A percentile compares a stretch with the other conserved stretches of the same genome.
These are phyloP conservation scores for Kockiozyma suomiensis DNA, from an alignment of 805 yeast genomes.

Conservation along the genomic window DNA sequence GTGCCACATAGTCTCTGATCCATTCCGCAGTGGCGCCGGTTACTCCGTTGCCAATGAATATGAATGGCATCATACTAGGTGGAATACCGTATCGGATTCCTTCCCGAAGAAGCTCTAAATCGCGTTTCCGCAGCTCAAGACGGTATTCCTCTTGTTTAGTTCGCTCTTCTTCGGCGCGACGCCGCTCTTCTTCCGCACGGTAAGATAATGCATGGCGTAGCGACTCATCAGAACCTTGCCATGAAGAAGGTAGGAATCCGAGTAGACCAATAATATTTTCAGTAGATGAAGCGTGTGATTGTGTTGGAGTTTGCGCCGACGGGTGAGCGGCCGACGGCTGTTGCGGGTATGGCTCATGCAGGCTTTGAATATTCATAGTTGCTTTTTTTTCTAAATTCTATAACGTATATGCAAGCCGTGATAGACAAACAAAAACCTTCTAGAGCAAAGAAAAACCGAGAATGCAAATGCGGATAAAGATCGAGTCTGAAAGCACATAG, in stretches of 20 bases:
- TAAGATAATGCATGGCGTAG: conserved; percentile 32
- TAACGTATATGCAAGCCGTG: background rate
- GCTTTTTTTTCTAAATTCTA: background rate
- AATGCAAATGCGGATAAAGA: conserved; percentile 3
- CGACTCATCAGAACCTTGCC: conserved; percentile 34
- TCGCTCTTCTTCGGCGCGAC: conserved; percentile 63
- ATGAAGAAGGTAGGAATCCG: conserved; percentile 26
- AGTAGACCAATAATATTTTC: conserved; percentile 15
- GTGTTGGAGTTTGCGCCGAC: conserved; percentile 6
- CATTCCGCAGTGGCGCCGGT: conserved; percentile 32
- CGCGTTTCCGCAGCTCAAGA: conserved; percentile 58
- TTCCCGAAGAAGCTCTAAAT: conserved; percentile 58
- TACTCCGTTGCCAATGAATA: conserved; percentile 49
- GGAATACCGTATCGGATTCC: conserved; percentile 65
- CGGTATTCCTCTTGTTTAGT: conserved; percentile 73
- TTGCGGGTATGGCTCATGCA: conserved; percentile 3
- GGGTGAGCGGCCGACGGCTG: conserved; percentile 7
- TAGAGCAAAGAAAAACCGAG: background rate
- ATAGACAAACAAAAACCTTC: background rate
- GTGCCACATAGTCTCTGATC: conserved; percentile 32
- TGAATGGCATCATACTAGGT: conserved; percentile 56
- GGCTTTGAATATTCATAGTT: conserved; percentile 14
- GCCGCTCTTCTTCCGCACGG: conserved; percentile 34
- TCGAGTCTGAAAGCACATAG: conserved; percentile 8
- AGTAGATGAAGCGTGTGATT: background rate